Evolutionary conservation across 257 asterid genomes (phyloP).

Genomic region (Ilex aquifolium): DNA sequence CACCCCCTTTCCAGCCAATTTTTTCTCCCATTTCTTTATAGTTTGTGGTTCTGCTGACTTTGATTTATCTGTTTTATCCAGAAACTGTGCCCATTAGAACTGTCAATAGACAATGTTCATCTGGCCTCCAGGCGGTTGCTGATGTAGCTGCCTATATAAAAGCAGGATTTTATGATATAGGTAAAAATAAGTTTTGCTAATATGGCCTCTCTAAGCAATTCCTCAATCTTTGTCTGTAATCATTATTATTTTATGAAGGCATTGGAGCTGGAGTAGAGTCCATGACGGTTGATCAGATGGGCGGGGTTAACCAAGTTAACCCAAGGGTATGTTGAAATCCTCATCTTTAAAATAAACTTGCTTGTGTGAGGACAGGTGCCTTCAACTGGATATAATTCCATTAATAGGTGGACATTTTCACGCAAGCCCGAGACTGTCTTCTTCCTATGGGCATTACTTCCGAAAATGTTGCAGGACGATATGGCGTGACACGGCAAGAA

Average conservation of each 20-base stretch:
- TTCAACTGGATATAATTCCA: conserved; percentile 9
- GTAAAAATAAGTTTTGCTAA: conserved; percentile 24
- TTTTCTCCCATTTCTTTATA: neutral
- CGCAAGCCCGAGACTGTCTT: conserved; percentile 83
- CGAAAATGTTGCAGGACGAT: conserved; percentile 83
- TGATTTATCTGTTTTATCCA: conserved; percentile 21
- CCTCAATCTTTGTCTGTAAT: neutral
- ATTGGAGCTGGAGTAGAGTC: conserved; percentile 94
- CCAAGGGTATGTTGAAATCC: conserved; percentile 46
- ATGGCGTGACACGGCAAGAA: conserved; percentile 78
- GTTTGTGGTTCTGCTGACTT: neutral
- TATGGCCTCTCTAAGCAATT: neutral
- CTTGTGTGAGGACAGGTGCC: conserved; percentile 1
- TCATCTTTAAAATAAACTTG: neutral
- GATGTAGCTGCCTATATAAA: conserved; percentile 88
- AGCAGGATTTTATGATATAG: conserved; percentile 89
- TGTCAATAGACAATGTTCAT: conserved; percentile 87
- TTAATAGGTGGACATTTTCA: conserved; percentile 46
- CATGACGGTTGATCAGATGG: conserved; percentile 59
- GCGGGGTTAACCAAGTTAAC: conserved; percentile 21
- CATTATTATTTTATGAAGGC: conserved; percentile 34
- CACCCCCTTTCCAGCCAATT: too few relatives aligned
- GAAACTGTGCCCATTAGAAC: conserved; percentile 83
- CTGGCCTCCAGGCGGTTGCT: conserved; percentile 95
- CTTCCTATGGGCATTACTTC: conserved; percentile 94